A percentile compares a stretch with the other conserved stretches of the same genome.
Evolutionary conservation across 1,284 basidiomycete genomes (phyloP).

Genomic region (Cryptococcus wingfieldii): DNA sequence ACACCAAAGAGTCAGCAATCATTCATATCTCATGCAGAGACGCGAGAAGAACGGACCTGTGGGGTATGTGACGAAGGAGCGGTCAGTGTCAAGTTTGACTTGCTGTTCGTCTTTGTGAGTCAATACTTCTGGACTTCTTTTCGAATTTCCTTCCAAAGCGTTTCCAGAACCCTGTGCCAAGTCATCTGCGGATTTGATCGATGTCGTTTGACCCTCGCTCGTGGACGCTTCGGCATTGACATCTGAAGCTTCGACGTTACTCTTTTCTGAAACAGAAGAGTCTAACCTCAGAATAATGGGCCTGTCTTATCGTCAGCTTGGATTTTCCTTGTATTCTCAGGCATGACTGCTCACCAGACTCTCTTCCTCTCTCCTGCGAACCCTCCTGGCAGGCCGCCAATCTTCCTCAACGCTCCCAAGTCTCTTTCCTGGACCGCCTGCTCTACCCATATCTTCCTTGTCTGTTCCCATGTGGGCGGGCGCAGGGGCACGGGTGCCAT

Average conservation of each 20-base stretch:
- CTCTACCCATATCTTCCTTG: constrained; percentile 27
- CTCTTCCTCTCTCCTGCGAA: constrained; percentile 38
- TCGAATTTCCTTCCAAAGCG: no score
- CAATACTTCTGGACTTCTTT: not conserved
- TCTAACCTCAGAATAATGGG: no score
- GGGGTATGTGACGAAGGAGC: constrained; percentile 84
- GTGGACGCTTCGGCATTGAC: no score
- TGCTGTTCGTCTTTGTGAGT: constrained; percentile 75
- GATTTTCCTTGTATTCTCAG: not conserved
- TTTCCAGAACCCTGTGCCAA: no score
- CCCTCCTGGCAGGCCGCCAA: constrained; percentile 43
- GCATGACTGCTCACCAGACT: constrained; percentile 29
- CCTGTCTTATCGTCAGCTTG: no score
- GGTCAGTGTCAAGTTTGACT: constrained; percentile 77
- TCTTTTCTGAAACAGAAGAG: no score
- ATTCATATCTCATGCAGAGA: not conserved
- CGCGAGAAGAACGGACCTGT: constrained; percentile 56
- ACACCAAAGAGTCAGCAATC: not conserved
- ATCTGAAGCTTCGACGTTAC: no score
- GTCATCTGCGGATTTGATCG: no score
- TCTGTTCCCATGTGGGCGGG: constrained; percentile 21
- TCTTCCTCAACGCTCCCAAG: constrained; percentile 23
- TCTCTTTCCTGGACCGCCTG: constrained; percentile 34
- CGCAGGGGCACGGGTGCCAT: no score
- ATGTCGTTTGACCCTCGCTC: no score